Evolutionary conservation across 768 basidiomycete genomes (phyloP).

Genomic region (Rhodotorula diobovata): DNA sequence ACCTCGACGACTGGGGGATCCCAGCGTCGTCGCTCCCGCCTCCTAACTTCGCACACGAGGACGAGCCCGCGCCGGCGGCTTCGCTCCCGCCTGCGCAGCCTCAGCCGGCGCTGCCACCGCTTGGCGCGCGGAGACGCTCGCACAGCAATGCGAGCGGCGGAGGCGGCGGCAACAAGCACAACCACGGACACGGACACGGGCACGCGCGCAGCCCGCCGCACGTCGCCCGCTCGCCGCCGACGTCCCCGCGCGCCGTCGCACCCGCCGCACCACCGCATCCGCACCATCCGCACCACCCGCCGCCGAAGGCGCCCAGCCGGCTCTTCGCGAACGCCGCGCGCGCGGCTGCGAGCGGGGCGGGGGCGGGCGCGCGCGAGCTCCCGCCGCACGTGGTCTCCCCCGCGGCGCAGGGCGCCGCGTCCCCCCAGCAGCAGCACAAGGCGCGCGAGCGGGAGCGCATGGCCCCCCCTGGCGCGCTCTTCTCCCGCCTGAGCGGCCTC

Average conservation of each 20-base stretch:
- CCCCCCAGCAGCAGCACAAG: not conserved
- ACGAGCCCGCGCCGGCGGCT: not conserved
- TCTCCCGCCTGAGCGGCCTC: slow-evolving; percentile 15
- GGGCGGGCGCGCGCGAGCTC: not conserved
- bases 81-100: not conserved
- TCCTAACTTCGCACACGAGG: not conserved
- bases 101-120: not conserved
- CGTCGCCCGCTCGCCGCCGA: not conserved
- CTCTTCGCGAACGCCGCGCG: not conserved
- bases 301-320: not conserved
- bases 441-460: not conserved
- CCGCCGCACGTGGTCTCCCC: not conserved
- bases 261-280: too few relatives aligned
- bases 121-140: not conserved
- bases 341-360: not conserved
- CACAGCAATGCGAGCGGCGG: not conserved
- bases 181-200: not conserved
- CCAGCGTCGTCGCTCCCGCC: slow-evolving; percentile 41
- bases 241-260: not conserved
- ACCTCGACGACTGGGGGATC: slow-evolving; percentile 80
- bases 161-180: not conserved
- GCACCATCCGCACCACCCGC: not conserved
- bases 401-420: not conserved
- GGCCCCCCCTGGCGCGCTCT: not conserved
- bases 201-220: not conserved